These are phyloP conservation scores for Aureobasidium sp. DNA, from an alignment of 2,329 filamentous ascomycete species.

Conservation along the genomic window DNA sequence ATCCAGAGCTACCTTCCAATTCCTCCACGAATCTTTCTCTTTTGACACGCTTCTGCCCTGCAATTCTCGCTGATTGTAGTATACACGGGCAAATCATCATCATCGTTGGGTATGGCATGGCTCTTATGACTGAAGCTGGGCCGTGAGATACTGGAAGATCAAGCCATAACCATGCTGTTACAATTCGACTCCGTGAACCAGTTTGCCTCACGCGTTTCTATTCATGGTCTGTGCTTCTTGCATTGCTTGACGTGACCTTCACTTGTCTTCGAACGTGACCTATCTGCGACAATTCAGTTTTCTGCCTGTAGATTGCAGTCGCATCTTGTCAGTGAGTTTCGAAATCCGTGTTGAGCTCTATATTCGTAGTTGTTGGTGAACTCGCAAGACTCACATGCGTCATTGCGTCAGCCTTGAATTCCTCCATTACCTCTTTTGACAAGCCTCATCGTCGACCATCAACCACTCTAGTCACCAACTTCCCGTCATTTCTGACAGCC, in stretches of 20 bases:
- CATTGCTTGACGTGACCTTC: not conserved
- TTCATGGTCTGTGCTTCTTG: constrained; percentile 10
- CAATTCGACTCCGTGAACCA: not conserved
- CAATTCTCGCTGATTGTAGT: not conserved
- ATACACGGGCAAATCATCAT: not conserved
- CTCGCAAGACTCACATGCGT: not conserved
- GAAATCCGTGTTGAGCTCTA: too few species aligned
- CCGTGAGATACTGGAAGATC: not conserved
- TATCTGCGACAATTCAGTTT: not conserved
- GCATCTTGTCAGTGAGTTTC: not conserved
- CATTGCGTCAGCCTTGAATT: not conserved
- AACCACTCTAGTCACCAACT: not conserved
- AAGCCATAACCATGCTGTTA: not conserved
- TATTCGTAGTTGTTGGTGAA: not conserved
- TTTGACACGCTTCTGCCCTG: not conserved
- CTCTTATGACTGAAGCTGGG: not conserved
- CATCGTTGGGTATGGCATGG: not conserved
- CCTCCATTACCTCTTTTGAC: not conserved
- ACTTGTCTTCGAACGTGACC: not conserved
- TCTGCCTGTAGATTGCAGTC: not conserved
- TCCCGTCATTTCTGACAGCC: not conserved
- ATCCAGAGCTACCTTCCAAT: not conserved
- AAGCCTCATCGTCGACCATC: not conserved
- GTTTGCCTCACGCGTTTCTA: constrained; percentile 2
- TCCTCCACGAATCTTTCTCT: not conserved